Percentiles rank a stretch among this genome's conserved stretches.
These are phyloP conservation scores for Mentha longifolia DNA, from an alignment of 257 asterid genomes.

Conservation along the genomic window DNA sequence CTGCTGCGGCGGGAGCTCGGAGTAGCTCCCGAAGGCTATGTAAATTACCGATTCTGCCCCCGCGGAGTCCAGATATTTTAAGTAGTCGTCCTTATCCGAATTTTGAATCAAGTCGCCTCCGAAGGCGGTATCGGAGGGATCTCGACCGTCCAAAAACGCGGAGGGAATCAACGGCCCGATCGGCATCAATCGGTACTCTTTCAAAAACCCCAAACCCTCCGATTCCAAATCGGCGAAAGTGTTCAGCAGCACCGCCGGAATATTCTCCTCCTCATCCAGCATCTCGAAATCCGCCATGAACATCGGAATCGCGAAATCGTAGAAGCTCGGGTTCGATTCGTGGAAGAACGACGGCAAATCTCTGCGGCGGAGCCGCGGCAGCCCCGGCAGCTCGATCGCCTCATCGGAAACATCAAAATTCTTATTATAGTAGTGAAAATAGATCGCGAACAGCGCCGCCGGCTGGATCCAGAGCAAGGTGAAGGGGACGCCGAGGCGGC, in stretches of 20 bases:
- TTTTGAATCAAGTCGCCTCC: conserved; percentile 42
- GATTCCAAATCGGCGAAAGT: conserved; percentile 49
- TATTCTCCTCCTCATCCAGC: conserved; percentile 21
- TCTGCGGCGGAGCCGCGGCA: conserved; percentile 22
- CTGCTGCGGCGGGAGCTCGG: conserved; percentile 38
- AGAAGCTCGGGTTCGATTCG: conserved; percentile 19
- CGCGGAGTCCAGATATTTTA: conserved; percentile 37
- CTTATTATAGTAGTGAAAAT: conserved; percentile 25
- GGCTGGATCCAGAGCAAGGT: conserved; percentile 51
- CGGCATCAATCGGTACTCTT: conserved; percentile 35
- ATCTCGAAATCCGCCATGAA: conserved; percentile 34
- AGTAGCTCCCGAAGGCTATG: conserved; percentile 55
- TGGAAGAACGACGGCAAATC: conserved; percentile 43
- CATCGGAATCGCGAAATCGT: conserved; percentile 24
- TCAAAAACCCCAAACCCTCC: conserved; percentile 36
- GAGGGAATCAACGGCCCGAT: conserved; percentile 64
- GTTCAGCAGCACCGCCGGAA: conserved; percentile 42
- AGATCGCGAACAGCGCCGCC: conserved; percentile 36
- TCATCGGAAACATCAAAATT: neutral
- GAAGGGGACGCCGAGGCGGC: conserved; percentile 24
- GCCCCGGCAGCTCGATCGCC: conserved; percentile 35
- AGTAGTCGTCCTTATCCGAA: conserved; percentile 2
- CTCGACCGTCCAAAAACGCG: conserved; percentile 43
- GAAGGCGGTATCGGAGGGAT: conserved; percentile 40
- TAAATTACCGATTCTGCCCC: conserved; percentile 42